These are phyloP conservation scores for Leishmania arabica DNA, from an alignment of 208 protist species.

Conservation along the genomic window DNA sequence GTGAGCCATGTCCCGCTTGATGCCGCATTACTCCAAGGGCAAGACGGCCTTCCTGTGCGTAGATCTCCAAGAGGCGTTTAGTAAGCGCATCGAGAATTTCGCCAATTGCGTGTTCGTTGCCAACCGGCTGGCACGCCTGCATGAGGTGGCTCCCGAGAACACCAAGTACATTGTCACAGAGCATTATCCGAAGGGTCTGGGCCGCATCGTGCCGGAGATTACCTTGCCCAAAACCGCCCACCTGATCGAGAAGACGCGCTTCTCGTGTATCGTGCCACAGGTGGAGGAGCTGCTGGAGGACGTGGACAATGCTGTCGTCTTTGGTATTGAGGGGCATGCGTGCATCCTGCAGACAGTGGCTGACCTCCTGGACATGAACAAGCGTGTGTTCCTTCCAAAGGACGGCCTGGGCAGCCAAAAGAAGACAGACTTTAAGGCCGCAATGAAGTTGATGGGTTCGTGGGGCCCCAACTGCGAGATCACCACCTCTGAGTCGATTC, in stretches of 20 bases:
- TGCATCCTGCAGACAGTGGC: conserved; percentile 80
- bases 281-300: conserved; percentile 49
- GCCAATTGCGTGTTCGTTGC: conserved; percentile 77
- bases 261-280: conserved; percentile 58
- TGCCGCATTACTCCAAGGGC: conserved; percentile 61
- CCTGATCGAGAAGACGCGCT: conserved; percentile 56
- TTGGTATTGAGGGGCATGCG: conserved; percentile 83
- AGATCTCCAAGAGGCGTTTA: conserved; percentile 76
- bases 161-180: conserved; percentile 83
- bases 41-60: conserved; percentile 77
- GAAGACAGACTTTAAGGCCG: conserved; percentile 52
- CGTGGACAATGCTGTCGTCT: conserved; percentile 70
- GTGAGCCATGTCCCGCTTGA: conserved; percentile 57
- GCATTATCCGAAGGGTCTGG: conserved; percentile 83
- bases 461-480: conserved; percentile 65
- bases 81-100: conserved; percentile 62
- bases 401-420: conserved; percentile 84
- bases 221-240: conserved; percentile 47
- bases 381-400: conserved; percentile 61
- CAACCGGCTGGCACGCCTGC: conserved; percentile 63
- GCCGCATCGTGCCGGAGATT: conserved; percentile 62
- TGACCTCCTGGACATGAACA: conserved; percentile 74
- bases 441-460: conserved; percentile 60
- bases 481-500: conserved; percentile 70
- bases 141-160: conserved; percentile 50